A percentile compares a stretch with the other conserved stretches of the same genome.
phyloP scores from a whole-genome alignment of 768 basidiomycete species.

The Naganishia onofrii region DNA sequence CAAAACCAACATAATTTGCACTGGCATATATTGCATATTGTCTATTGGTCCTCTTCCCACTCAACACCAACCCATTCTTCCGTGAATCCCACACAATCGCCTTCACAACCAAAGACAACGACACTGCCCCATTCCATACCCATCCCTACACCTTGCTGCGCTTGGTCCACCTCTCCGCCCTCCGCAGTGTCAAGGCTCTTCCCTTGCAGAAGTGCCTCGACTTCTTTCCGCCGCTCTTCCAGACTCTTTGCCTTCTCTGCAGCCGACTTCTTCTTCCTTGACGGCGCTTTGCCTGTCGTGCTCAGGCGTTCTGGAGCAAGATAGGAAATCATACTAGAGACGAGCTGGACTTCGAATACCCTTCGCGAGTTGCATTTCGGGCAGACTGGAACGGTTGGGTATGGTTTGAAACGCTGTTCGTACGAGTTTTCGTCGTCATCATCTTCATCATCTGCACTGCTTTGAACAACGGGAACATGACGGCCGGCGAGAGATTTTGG shows the following conservation, averaged over 20 bases:
- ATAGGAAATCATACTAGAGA: conserved; percentile 86
- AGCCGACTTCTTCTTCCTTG: conserved; percentile 57
- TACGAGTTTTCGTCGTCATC: conserved; percentile 39
- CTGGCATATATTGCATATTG: background rate
- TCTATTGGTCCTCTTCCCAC: conserved; percentile 42
- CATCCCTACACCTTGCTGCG: conserved; percentile 46
- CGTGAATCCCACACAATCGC: conserved; percentile 61
- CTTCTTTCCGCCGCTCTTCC: conserved; percentile 23
- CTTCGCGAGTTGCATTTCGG: conserved; percentile 65
- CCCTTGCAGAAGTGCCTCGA: conserved; percentile 55
- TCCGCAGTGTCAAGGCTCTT: conserved; percentile 37
- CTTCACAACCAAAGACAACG: conserved; percentile 80
- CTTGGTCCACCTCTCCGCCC: conserved; percentile 23
- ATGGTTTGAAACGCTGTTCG: conserved; percentile 56
- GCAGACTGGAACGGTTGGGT: conserved; percentile 62
- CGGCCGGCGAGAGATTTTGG: conserved; percentile 45
- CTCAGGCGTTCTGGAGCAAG: conserved; percentile 54
- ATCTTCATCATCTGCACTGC: conserved; percentile 34
- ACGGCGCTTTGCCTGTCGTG: conserved; percentile 37
- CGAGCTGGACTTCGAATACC: conserved; percentile 88
- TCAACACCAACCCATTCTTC: conserved; percentile 52
- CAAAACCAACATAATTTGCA: background rate
- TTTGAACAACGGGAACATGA: conserved; percentile 62
- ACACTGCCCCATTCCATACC: conserved; percentile 94
- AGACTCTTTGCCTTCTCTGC: conserved; percentile 62